These are phyloP conservation scores for Termitomyces sp. DNA, from an alignment of 768 basidiomycete genomes.

Conservation along the genomic window DNA sequence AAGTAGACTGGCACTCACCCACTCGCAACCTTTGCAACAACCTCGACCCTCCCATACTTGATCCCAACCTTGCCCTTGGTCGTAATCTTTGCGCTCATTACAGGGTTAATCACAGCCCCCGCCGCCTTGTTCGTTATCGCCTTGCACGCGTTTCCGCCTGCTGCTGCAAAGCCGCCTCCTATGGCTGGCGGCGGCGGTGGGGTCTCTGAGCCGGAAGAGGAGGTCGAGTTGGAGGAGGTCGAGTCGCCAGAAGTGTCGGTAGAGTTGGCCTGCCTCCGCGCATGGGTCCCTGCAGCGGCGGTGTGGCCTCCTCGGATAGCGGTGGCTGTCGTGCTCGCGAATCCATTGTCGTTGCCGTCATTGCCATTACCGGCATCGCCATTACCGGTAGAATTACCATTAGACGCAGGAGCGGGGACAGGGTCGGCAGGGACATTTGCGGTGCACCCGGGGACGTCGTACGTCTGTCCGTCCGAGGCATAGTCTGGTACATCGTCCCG, in stretches of 20 bases:
- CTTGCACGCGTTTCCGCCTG: constrained; percentile 34
- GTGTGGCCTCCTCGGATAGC: neutral
- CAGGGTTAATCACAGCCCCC: constrained; percentile 63
- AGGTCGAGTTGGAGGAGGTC: neutral
- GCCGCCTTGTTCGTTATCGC: constrained; percentile 25
- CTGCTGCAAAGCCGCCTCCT: neutral
- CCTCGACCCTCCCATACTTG: constrained; percentile 57
- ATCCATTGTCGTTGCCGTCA: neutral
- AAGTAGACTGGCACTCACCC: constrained; percentile 27
- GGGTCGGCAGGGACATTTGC: constrained; percentile 9
- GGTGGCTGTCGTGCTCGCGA: neutral
- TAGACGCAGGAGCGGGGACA: neutral
- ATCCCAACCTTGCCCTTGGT: constrained; percentile 60
- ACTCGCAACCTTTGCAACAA: constrained; percentile 57
- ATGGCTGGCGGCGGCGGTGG: neutral
- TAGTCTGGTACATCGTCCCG: constrained; percentile 50
- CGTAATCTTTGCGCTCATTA: constrained; percentile 69
- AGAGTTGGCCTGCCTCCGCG: neutral
- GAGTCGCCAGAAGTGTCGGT: neutral
- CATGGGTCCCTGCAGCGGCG: neutral
- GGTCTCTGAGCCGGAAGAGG: too few species aligned
- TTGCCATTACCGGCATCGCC: neutral
- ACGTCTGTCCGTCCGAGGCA: constrained; percentile 52
- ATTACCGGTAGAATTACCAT: constrained; percentile 7
- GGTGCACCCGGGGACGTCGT: constrained; percentile 69